These are phyloP conservation scores for Mucor plumbeus DNA, from an alignment of 371 early-diverging fungal genomes.

Conservation along the genomic window DNA sequence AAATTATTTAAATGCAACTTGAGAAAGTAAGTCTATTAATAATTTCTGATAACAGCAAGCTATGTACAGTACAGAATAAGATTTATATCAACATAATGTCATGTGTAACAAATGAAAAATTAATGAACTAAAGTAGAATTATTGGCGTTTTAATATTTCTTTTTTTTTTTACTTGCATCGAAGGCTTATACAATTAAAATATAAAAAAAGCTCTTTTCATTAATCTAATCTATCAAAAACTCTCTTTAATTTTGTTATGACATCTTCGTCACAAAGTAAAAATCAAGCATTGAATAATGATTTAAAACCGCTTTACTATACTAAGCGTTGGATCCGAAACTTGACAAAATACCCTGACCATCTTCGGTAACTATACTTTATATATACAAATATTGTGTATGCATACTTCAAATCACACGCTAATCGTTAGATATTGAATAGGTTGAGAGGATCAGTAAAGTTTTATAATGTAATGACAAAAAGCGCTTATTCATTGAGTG, in stretches of 20 bases:
- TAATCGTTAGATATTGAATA: slow-evolving; percentile 7
- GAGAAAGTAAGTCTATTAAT: too few species aligned
- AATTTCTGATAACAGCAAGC: too few species aligned
- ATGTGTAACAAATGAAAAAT: not conserved
- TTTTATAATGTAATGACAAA: not conserved
- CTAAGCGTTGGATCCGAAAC: slow-evolving; percentile 25
- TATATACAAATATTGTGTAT: not conserved
- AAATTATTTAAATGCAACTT: too few species aligned
- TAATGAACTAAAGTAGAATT: not conserved
- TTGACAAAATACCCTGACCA: slow-evolving; percentile 35
- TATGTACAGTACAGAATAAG: too few species aligned
- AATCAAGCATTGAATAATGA: slow-evolving; percentile 11
- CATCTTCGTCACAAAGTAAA: not conserved
- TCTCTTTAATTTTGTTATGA: not conserved
- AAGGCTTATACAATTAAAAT: not conserved
- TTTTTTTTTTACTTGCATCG: not conserved
- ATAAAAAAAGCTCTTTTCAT: not conserved
- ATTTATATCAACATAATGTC: slow-evolving; percentile 1
- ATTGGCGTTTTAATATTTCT: not conserved
- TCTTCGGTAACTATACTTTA: slow-evolving; percentile 23
- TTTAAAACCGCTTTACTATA: slow-evolving; percentile 17
- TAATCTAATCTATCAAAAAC: too few species aligned
- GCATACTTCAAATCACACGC: not conserved
- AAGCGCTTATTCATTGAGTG: not conserved
- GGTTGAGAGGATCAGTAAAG: slow-evolving; percentile 43